These are phyloP conservation scores for Cyberlindnera americana DNA, from an alignment of 805 yeast genomes.

Conservation along the genomic window DNA sequence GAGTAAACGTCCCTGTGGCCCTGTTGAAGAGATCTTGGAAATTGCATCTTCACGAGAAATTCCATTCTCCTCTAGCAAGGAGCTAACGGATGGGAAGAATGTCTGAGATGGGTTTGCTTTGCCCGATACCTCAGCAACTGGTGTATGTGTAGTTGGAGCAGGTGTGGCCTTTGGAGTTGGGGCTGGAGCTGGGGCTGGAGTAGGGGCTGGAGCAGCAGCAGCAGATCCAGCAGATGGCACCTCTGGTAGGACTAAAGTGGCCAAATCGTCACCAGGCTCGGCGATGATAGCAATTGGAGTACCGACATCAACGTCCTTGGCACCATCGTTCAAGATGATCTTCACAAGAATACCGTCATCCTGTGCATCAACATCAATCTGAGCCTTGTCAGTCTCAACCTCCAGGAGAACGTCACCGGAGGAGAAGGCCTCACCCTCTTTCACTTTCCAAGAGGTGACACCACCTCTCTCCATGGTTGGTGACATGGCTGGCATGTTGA, in stretches of 20 bases:
- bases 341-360: constrained; percentile 91
- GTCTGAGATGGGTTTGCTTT: constrained; percentile 65
- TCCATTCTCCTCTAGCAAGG: constrained; percentile 55
- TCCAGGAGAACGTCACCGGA: constrained; percentile 83
- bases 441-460: constrained; percentile 81
- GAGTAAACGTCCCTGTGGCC: constrained; percentile 82
- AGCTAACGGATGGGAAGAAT: constrained; percentile 74
- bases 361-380: constrained; percentile 80
- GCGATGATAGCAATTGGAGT: constrained; percentile 84
- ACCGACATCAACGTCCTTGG: constrained; percentile 79
- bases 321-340: constrained; percentile 66
- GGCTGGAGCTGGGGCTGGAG: constrained; percentile 3
- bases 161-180: constrained; percentile 17
- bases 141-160: constrained; percentile 1
- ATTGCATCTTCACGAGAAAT: constrained; percentile 72
- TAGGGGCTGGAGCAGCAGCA: constrained; percentile 2
- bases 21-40: constrained; percentile 72
- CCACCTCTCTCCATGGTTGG: constrained; percentile 99
- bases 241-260: constrained; percentile 56
- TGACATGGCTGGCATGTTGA: constrained; percentile 97
- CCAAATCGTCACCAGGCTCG: constrained; percentile 81
- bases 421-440: constrained; percentile 66
- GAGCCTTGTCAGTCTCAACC: constrained; percentile 85
- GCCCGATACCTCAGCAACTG: constrained; percentile 22
- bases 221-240: constrained; percentile 3